Evolutionary conservation across 164 flowering plant genomes (phyloP).

Genomic region (Cinnamomum micranthum): DNA sequence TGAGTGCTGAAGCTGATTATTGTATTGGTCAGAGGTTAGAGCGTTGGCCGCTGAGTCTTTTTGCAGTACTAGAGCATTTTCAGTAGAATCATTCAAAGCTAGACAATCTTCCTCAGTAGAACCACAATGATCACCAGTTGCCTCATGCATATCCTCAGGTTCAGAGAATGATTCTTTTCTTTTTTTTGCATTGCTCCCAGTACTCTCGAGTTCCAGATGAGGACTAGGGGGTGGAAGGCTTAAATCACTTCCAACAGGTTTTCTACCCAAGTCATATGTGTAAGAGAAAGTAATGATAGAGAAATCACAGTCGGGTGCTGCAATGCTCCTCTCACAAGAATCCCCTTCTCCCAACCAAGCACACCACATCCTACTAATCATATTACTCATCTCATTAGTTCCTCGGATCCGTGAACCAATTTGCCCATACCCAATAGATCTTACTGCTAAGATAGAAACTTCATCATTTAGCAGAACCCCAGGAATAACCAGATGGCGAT

Average conservation of each 20-base stretch:
- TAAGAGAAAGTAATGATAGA: constrained; percentile 65
- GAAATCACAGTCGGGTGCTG: constrained; percentile 54
- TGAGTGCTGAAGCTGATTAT: constrained; percentile 35
- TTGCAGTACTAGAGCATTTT: constrained; percentile 2
- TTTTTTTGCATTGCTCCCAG: constrained; percentile 24
- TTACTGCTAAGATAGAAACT: constrained; percentile 42
- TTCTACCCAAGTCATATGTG: constrained; percentile 52
- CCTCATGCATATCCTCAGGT: constrained; percentile 54
- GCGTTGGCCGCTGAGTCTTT: constrained; percentile 2
- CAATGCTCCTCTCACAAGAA: constrained; percentile 17
- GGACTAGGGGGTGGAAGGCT: constrained; percentile 32
- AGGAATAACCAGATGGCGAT: constrained; percentile 46
- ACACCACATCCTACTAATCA: constrained; percentile 76
- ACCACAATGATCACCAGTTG: constrained; percentile 35
- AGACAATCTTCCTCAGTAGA: constrained; percentile 48
- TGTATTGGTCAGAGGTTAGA: constrained; percentile 23
- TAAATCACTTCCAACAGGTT: constrained; percentile 41
- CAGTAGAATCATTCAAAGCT: constrained; percentile 16
- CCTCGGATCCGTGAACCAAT: constrained; percentile 51
- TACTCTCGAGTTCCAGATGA: constrained; percentile 19
- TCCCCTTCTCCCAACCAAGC: constrained; percentile 70
- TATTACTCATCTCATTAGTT: constrained; percentile 24
- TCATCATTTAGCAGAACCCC: constrained; percentile 50
- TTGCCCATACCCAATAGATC: constrained; percentile 53
- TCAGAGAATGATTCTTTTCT: constrained; percentile 62